phyloP scores from a whole-genome alignment of 805 yeast genomes.

The Barnettozyma salicaria region DNA sequence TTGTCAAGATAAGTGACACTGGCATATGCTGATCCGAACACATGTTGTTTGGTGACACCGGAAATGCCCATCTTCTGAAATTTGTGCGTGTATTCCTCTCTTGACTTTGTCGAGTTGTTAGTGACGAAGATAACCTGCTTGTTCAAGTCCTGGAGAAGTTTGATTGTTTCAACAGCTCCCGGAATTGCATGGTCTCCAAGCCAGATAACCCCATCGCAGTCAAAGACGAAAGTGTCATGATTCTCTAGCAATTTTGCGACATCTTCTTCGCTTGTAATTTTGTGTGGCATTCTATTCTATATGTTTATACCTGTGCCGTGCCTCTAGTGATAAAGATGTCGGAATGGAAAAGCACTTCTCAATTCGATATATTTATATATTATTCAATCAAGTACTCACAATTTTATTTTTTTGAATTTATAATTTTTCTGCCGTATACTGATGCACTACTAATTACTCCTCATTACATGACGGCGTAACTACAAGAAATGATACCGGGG shows the following conservation, averaged over 20 bases:
- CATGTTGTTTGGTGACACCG: conserved; percentile 49
- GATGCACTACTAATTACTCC: too few species aligned
- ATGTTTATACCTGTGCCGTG: too few species aligned
- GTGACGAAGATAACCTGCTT: conserved; percentile 87
- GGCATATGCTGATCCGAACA: conserved; percentile 90
- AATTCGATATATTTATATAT: too few species aligned
- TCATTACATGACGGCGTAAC: too few species aligned
- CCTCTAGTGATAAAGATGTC: too few species aligned
- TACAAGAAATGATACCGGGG: too few species aligned
- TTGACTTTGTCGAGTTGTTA: conserved; percentile 89
- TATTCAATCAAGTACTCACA: too few species aligned
- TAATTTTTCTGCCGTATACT: too few species aligned
- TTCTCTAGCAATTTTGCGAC: conserved; percentile 50
- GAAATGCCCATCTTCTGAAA: conserved; percentile 50
- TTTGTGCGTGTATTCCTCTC: conserved; percentile 69
- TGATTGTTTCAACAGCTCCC: conserved; percentile 67
- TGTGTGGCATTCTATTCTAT: conserved; percentile 29
- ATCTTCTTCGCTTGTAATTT: conserved; percentile 41
- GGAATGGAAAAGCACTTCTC: too few species aligned
- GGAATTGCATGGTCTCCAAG: conserved; percentile 80
- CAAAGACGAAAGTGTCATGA: conserved; percentile 86
- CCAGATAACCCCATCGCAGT: conserved; percentile 98
- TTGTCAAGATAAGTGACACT: conserved; percentile 79
- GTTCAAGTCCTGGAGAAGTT: conserved; percentile 42
- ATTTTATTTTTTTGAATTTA: too few species aligned